Base-by-base conservation (phyloP, 495 filamentous ascomycete genomes). In the Penicillium goetzii region DNA sequence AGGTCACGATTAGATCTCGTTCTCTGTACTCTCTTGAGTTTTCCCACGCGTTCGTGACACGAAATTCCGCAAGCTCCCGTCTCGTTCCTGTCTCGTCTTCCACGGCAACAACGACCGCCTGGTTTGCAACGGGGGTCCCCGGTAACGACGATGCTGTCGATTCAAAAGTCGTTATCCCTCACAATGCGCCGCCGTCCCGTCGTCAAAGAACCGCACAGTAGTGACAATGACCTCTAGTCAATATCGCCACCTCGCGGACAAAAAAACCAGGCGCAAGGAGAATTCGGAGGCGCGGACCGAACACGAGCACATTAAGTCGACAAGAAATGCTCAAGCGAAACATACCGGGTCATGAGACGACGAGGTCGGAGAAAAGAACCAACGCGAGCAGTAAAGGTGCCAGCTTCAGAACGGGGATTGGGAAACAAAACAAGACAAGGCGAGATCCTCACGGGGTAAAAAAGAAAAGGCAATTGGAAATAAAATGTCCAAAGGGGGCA, bases 301-400 rank as follows among this genome's bases (percentile, higher is more conserved):
- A 52, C 57, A 50, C 53, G 36, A 61, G 56, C 61, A 61, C 60
- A 53, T 66, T 66, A 66, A 28, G 45, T 41, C 63, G 43, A 50
- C 47, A 50, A 15, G 15, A 25, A 36, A 53, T 21, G 33, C 19
- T 38, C 32, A 50, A 47, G 8, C 43, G 40, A 60, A 12, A 49
- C 60, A 68, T 68, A 33, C 54, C 59, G 62, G 49, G 56, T 59
- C 66, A 71, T 64, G 60, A 56, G 64, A 61, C 23, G 64, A 60
- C 19, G 45, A 57, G 21, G 30, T 21, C 10, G 25, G 32, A 38
- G 38, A 30, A 21, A 30, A 53, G 14, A 26, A 40, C 50, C 21
- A 26, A 36, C 19, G 41, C 19, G 15, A n/a, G 17, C 8, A 36
- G 17, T 21, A 25, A 36, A 55, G 2, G 30, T n/a, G 15, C 4